Conservation (phyloP, 2,329 filamentous ascomycete genomes). For the Colletotrichum sp. region DNA sequence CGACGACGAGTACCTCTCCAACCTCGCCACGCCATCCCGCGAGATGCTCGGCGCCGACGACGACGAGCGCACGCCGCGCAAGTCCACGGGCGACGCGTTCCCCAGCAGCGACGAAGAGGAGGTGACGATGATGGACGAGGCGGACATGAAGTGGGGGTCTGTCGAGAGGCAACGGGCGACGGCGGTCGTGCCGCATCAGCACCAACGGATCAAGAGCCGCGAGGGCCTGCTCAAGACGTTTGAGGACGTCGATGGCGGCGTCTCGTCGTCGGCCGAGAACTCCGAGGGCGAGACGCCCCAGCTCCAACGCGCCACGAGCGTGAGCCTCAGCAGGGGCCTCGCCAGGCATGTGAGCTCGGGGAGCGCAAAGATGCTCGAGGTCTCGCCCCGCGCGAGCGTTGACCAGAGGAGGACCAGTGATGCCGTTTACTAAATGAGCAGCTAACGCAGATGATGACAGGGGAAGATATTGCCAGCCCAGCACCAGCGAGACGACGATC, state of each 20-base stretch:
- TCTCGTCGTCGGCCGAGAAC: constrained; percentile 31
- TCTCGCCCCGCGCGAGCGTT: constrained; percentile 60
- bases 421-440: not conserved
- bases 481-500: constrained; percentile 10
- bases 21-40: constrained; percentile 19
- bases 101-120: constrained; percentile 67
- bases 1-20: constrained; percentile 77
- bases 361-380: constrained; percentile 76
- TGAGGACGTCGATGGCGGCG: constrained; percentile 33
- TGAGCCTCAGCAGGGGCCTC: constrained; percentile 71
- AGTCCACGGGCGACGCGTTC: constrained; percentile 55
- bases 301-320: constrained; percentile 71
- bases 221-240: constrained; percentile 55
- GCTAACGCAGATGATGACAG: not conserved
- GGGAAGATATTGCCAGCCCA: constrained; percentile 7
- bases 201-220: constrained; percentile 53
- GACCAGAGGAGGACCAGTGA: constrained; percentile 36
- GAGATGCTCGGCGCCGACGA: constrained; percentile 23
- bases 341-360: constrained; percentile 77
- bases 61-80: constrained; percentile 30
- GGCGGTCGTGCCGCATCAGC: constrained; percentile 6
- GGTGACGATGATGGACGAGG: constrained; percentile 34
- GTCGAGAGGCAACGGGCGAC: constrained; percentile 48
- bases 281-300: constrained; percentile 41
- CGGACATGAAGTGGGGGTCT: constrained; percentile 57